Base-by-base conservation (phyloP, 192 early-diverging fungal genomes). In the Paraglomus brasilianum region DNA sequence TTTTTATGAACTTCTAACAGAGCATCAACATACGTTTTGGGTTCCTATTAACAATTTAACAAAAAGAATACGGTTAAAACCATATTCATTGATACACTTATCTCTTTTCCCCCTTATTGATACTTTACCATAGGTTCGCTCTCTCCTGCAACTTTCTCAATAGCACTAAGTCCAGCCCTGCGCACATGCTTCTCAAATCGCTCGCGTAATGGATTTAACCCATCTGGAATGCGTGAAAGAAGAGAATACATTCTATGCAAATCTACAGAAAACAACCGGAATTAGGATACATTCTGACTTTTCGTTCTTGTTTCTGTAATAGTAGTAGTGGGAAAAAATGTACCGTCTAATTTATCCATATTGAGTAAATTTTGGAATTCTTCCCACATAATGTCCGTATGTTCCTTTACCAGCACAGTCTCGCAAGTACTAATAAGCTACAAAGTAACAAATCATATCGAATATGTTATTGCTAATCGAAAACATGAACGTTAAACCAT, bases 331-430 rank as follows among this genome's bases (percentile, higher is more conserved):
- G 22, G 9, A 30, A 46, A 36, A 41, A 19, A 24, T 9, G n/a
- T 69, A 75, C 79, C 79, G 42, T 95, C 93, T 69, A 89, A 82
- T 69, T 93, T 91, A 69, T 96, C 92, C 66, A 88, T 77, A 76
- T 91, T 89, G 40, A 99, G 83, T 74, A 99, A 83, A 40, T 84
- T 86, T 71, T 91, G 86, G 79, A 99, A 99, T 77, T 97, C 93
- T 49, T 91, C 88, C 78, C 88, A 91, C 48, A 99, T 90, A 8
- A 80, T 83, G 8, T 87, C 82, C n/a, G 87, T 84, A 73, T 96
- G 92, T 58, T 87, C 86, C 64, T 88, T 87, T 69, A 99, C 94
- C 6, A 99, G 81, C 5, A 94, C 94, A 11, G 76, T 84, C 72
- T 96, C 94, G 73, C 93, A 92, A 15, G 83, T 92, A 8, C 81